A percentile compares a stretch with the other conserved stretches of the same genome.
These are phyloP conservation scores for Termitomyces sp. DNA, from an alignment of 768 basidiomycete species.

Conservation along the genomic window DNA sequence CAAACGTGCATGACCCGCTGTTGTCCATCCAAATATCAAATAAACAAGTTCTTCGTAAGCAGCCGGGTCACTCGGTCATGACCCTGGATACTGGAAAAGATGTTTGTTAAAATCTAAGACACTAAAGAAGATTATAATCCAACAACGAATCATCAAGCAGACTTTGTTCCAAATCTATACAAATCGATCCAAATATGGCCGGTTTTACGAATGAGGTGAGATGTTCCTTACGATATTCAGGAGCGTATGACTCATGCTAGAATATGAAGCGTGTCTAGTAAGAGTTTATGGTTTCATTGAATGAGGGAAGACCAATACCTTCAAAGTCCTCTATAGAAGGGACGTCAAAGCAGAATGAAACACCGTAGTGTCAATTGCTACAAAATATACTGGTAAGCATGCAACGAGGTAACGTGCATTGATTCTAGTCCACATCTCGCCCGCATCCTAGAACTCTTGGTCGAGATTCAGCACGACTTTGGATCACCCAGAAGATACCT, in stretches of 20 bases:
- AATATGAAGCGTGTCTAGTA: background rate
- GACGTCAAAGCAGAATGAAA: slow-evolving; percentile 16
- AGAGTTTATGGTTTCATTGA: slow-evolving; percentile 17
- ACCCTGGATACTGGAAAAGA: slow-evolving; percentile 49
- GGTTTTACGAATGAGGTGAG: slow-evolving; percentile 20
- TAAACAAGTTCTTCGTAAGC: no score
- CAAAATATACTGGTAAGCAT: slow-evolving; percentile 14
- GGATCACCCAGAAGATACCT: no score
- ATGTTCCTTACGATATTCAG: slow-evolving; percentile 22
- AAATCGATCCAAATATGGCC: no score
- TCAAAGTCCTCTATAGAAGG: slow-evolving; percentile 20
- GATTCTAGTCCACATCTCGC: slow-evolving; percentile 3
- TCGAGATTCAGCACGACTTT: no score
- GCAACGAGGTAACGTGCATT: background rate
- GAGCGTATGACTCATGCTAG: slow-evolving; percentile 27
- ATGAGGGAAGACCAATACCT: slow-evolving; percentile 27
- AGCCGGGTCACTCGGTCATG: slow-evolving; percentile 45
- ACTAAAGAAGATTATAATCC: slow-evolving; percentile 21
- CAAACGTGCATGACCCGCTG: slow-evolving; percentile 42
- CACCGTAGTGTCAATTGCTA: background rate
- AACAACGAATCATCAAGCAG: slow-evolving; percentile 52
- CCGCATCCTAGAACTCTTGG: slow-evolving; percentile 18
- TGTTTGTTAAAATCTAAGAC: slow-evolving; percentile 51
- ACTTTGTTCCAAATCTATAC: no score
- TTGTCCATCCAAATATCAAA: slow-evolving; percentile 38